Percentiles rank a stretch among this genome's conserved stretches.
These are phyloP conservation scores for Alternaria arbusti DNA, from an alignment of 2,329 filamentous ascomycete genomes.

Conservation along the genomic window DNA sequence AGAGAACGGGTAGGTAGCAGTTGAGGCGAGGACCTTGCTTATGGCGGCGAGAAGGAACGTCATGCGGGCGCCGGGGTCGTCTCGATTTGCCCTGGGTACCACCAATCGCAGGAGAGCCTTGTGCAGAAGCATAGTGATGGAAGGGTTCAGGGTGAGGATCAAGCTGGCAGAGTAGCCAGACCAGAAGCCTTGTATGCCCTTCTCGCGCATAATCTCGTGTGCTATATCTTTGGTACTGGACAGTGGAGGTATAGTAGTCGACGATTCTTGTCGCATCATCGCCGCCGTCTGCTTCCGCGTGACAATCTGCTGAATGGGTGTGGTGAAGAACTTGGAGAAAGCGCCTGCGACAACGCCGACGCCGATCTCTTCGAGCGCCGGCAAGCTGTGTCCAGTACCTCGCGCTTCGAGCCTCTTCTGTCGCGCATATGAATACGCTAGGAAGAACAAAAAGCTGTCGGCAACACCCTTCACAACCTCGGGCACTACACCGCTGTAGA, in stretches of 20 bases:
- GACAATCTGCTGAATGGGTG: constrained; percentile 81
- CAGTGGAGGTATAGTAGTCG: constrained; percentile 34
- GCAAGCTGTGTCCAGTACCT: constrained; percentile 53
- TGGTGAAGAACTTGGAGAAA: constrained; percentile 76
- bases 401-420: constrained; percentile 48
- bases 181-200: constrained; percentile 80
- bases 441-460: constrained; percentile 86
- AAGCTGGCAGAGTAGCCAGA: constrained; percentile 83
- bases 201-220: constrained; percentile 68
- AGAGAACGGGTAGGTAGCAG: constrained; percentile 83
- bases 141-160: constrained; percentile 83
- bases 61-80: constrained; percentile 59
- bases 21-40: constrained; percentile 78
- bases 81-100: constrained; percentile 60
- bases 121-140: constrained; percentile 84
- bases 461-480: constrained; percentile 57
- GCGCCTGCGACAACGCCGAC: constrained; percentile 78
- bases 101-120: constrained; percentile 69
- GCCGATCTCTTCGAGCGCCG: constrained; percentile 73
- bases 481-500: constrained; percentile 62
- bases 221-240: constrained; percentile 63
- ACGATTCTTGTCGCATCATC: constrained; percentile 52
- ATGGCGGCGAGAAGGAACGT: constrained; percentile 74
- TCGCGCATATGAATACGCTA: constrained; percentile 72
- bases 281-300: constrained; percentile 78